These are phyloP conservation scores for Caryopteris hybrid DNA, from an alignment of 305 asterid genomes.

Conservation along the genomic window DNA sequence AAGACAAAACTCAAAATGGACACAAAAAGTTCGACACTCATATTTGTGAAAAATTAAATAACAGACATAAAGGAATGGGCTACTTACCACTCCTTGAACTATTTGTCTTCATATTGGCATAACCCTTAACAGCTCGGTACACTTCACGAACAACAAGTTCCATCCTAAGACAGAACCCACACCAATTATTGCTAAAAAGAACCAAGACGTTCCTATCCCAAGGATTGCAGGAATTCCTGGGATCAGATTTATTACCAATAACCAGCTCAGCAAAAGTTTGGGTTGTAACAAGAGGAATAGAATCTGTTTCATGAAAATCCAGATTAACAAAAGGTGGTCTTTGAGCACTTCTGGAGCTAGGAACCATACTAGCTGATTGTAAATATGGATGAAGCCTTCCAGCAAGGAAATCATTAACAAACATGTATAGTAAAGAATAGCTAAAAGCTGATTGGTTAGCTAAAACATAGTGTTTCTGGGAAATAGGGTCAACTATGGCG, in stretches of 20 bases:
- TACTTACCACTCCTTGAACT: constrained; percentile 50
- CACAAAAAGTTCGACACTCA: not conserved
- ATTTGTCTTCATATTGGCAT: constrained; percentile 38
- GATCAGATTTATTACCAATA: constrained; percentile 50
- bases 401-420: constrained; percentile 53
- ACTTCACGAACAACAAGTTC: constrained; percentile 95
- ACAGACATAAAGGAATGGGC: constrained; percentile 19
- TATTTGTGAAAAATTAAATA: not conserved
- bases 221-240: constrained; percentile 34
- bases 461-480: constrained; percentile 58
- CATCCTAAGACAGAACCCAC: constrained; percentile 97
- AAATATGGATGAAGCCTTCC: constrained; percentile 68
- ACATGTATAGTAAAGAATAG: constrained; percentile 49
- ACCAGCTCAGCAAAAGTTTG: constrained; percentile 68
- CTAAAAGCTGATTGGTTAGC: constrained; percentile 39
- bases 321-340: constrained; percentile 87
- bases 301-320: constrained; percentile 81
- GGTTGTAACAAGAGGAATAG: constrained; percentile 69
- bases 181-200: constrained; percentile 85
- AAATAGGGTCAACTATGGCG: constrained; percentile 66
- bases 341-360: constrained; percentile 49
- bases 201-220: constrained; percentile 65
- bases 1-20: not conserved
- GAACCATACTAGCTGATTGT: constrained; percentile 53
- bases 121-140: constrained; percentile 60